Percentiles rank a stretch among this genome's conserved stretches.
Evolutionary conservation across 2,329 filamentous ascomycete species (phyloP).

Genomic region (Botrytis hyacinthi): DNA sequence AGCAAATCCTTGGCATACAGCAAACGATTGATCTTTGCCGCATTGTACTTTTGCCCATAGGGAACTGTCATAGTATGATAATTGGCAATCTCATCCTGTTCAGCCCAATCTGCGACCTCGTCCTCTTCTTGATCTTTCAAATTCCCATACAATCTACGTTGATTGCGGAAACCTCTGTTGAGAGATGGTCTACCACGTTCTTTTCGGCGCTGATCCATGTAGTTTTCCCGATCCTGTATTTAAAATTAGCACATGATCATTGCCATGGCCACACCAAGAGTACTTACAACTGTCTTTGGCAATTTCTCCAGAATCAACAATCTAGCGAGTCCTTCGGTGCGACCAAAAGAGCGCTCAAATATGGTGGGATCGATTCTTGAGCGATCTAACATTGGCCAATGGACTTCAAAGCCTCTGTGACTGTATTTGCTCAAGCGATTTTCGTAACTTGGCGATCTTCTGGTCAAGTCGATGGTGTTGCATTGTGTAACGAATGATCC

Average conservation of each 20-base stretch:
- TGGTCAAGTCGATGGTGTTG: slow-evolving; percentile 75
- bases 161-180: slow-evolving; percentile 44
- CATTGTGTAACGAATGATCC: slow-evolving; percentile 78
- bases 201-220: slow-evolving; percentile 64
- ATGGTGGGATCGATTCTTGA: slow-evolving; percentile 81
- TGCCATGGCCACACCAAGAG: not conserved
- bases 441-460: slow-evolving; percentile 83
- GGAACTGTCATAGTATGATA: slow-evolving; percentile 77
- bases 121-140: slow-evolving; percentile 77
- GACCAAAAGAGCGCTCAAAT: slow-evolving; percentile 75
- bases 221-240: slow-evolving; percentile 59
- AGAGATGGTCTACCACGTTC: slow-evolving; percentile 69
- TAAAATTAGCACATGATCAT: not conserved
- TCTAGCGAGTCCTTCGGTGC: slow-evolving; percentile 74
- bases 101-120: slow-evolving; percentile 76
- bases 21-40: slow-evolving; percentile 75
- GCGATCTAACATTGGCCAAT: slow-evolving; percentile 73
- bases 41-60: slow-evolving; percentile 60
- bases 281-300: slow-evolving; percentile 54
- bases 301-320: slow-evolving; percentile 77
- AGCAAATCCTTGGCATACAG: slow-evolving; percentile 79
- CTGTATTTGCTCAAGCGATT: slow-evolving; percentile 84
- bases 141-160: slow-evolving; percentile 57
- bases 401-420: slow-evolving; percentile 79
- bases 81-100: slow-evolving; percentile 71